phyloP scores from a whole-genome alignment of 176 grass and related monocot species.

The Oryza longistaminata region DNA sequence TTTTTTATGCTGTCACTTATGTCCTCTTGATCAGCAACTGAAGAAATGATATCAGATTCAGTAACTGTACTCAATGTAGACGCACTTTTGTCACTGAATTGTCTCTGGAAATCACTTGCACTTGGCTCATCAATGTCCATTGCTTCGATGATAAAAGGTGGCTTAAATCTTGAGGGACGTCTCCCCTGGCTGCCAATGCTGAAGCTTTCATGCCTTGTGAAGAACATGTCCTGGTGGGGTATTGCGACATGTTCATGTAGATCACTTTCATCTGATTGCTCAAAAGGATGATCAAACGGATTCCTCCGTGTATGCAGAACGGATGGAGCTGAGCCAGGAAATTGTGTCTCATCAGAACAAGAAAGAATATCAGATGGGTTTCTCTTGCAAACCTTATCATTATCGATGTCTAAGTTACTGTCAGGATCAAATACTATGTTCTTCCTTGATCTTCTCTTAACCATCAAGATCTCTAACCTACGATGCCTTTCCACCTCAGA shows the following conservation, averaged over 20 bases:
- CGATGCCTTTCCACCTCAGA: slow-evolving; percentile 74
- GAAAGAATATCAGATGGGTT: slow-evolving; percentile 55
- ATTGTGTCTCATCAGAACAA: slow-evolving; percentile 39
- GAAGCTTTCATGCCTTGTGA: slow-evolving; percentile 76
- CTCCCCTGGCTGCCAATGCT: slow-evolving; percentile 52
- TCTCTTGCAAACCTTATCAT: slow-evolving; percentile 16
- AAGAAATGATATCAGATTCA: slow-evolving; percentile 42
- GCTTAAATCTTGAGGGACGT: slow-evolving; percentile 41
- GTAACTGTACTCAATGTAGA: slow-evolving; percentile 43
- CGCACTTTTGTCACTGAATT: slow-evolving; percentile 52
- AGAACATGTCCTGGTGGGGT: slow-evolving; percentile 42
- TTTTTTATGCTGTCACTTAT: not conserved
- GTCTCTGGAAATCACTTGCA: slow-evolving; percentile 37
- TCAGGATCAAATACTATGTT: slow-evolving; percentile 60
- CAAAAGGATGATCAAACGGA: slow-evolving; percentile 58
- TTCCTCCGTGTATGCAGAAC: slow-evolving; percentile 50
- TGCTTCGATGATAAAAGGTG: slow-evolving; percentile 37
- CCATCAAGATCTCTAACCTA: slow-evolving; percentile 72
- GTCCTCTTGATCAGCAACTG: slow-evolving; percentile 29
- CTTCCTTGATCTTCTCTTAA: slow-evolving; percentile 71
- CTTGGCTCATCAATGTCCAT: slow-evolving; percentile 22
- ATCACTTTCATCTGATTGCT: slow-evolving; percentile 38
- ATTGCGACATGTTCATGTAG: slow-evolving; percentile 5
- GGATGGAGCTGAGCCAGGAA: slow-evolving; percentile 84
- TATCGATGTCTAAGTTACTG: slow-evolving; percentile 45